Evolutionary conservation across 2,329 filamentous ascomycete genomes (phyloP), one percentile per base, ranked within the genome.

Genomic region (Stemphylium beticola): DNA sequence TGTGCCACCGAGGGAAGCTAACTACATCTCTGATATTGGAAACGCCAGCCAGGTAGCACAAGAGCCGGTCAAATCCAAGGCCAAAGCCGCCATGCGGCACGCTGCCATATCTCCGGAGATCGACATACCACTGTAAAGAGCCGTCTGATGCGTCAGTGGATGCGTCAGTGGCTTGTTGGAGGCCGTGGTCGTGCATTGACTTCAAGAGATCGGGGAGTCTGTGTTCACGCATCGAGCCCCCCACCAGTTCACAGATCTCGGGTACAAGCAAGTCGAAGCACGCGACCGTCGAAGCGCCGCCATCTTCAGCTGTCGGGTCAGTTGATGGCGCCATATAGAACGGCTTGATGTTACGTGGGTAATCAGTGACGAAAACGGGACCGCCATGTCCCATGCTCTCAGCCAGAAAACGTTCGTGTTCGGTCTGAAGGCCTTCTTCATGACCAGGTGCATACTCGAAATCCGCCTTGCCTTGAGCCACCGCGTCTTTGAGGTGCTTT

Each of bases 71-170:
- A 71, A 96, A 96, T 8, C 93, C 93, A 52, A 97, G 75, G 2
- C 93, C 93, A 72, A 96, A 97, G 1, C 93, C 93, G 37, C 93
- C 93, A 68, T 96, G 93, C 32, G 92, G 92, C 51, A 92, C 91
- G 64, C 89, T 93, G n/a, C 93, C 93, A 85, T 92, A 97, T 62
- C 89, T 87, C 57, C 93, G 87, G 57, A 97, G 82, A 74, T 97
- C 92, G 20, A 91, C 80, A 72, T 96, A 97, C 93, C 93, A 97
- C 63, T 88, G 85, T 49, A 96, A 76, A 26, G 70, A 69, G 24
- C 66, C 64, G 37, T 67, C 64, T 45, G 67, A 53, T 41, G 55
- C 55, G 44, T 62, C 62, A 4, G 60, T 47, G 2, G 58, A 52
- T 26, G 53, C 40, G 17, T 62, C 44, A 18, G 55, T 57, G 31